Base-by-base conservation (phyloP, 108 stramenopile genomes). In the Schizochytrium sp. region DNA sequence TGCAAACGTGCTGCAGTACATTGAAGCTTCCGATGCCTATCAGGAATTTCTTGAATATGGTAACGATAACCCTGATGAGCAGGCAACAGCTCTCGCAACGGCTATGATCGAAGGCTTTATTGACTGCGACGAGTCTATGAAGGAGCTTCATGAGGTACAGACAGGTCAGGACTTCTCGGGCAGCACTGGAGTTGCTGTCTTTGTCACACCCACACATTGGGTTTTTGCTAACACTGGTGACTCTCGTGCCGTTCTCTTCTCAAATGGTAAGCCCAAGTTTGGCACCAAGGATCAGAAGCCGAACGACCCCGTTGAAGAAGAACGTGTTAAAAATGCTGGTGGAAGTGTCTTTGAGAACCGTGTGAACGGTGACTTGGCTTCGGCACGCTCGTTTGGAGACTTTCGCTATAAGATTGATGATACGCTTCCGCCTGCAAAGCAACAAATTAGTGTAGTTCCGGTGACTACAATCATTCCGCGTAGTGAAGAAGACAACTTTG, bases 201-300 rank as follows among this genome's bases (percentile, higher is more conserved):
- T 98, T 72, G 72, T 97, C 3, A 96, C 97, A 10, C 97, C 97
- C 7, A 91, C 92, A n/a, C 94, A 93, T 83, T 91, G 98, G 45
- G 90, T 98, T 57, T 97, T 97, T 89, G 97, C 98, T 91, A 99
- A 99, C 90, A 95, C 97, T 10, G 99, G 99, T 53, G 99, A 99
- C 92, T 96, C 96, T 45, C 94, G 99, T 46, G 91, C 96, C 57
- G 92, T 98, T 61, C 90, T 92, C 40, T 61, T 91, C 56, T 46
- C 73, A n/a, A 57, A 44, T 8, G 72, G 72, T 5, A 88, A 46
- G 8, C 90, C 57, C 45, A 61, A 72, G 45, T 93, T 96, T 41
- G 92, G 97, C 53, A 93, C 93, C 46, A 93, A 92, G 58, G 98
- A 98, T 92, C 98, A 98, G 92, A 98, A 98, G 91, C 98, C 98